Conservation (phyloP, 2,329 filamentous ascomycete genomes). For the Zasmidium citrigriseum region DNA sequence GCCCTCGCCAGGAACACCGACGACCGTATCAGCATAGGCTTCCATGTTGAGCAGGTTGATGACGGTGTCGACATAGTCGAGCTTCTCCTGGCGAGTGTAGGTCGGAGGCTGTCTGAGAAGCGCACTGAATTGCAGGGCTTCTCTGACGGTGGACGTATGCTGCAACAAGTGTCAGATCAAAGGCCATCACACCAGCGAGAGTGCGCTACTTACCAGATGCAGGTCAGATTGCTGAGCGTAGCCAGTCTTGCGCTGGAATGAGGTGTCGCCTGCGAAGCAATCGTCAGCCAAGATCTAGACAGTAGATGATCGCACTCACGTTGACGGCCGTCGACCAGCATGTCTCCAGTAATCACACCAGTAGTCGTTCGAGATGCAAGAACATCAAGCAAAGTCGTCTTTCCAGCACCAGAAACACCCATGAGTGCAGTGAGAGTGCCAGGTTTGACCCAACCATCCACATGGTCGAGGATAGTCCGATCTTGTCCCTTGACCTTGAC, state of each 20-base stretch:
- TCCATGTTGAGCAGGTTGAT: constrained; percentile 89
- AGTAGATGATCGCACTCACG: constrained; percentile 47
- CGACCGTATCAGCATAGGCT: constrained; percentile 81
- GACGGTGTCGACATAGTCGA: constrained; percentile 83
- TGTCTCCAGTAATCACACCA: constrained; percentile 83
- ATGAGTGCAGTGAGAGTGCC: constrained; percentile 85
- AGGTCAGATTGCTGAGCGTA: constrained; percentile 93
- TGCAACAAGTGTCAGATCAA: background rate
- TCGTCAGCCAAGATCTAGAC: background rate
- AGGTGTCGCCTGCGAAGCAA: background rate
- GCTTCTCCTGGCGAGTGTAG: constrained; percentile 70
- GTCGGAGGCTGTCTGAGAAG: constrained; percentile 77
- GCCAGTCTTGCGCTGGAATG: constrained; percentile 84
- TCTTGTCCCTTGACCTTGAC: constrained; percentile 76
- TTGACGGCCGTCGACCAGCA: constrained; percentile 77
- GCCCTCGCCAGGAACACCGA: constrained; percentile 86
- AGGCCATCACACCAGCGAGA: background rate
- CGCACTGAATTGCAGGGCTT: constrained; percentile 82
- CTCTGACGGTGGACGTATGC: constrained; percentile 79
- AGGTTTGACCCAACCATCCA: constrained; percentile 91
- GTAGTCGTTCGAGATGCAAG: constrained; percentile 81
- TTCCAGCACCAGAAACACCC: constrained; percentile 86
- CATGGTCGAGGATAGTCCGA: constrained; percentile 75
- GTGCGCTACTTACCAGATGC: constrained; percentile 55
- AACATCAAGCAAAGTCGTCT: constrained; percentile 84